Conservation (phyloP, 345 rosid species). For the Aurinia saxatilis region DNA sequence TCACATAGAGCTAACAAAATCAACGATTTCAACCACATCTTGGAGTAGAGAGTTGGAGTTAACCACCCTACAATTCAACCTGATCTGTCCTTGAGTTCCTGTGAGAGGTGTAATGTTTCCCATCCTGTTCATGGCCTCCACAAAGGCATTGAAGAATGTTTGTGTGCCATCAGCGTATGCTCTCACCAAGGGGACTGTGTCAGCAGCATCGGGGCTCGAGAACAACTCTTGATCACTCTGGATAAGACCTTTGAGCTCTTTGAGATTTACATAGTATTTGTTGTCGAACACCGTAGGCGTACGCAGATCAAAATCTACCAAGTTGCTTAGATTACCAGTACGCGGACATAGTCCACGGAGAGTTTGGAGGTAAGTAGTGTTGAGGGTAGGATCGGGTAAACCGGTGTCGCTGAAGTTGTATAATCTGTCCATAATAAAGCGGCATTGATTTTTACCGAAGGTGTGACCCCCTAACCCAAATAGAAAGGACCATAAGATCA, state of each 20-base stretch:
- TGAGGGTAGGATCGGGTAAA: constrained; percentile 36
- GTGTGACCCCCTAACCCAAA: constrained; percentile 41
- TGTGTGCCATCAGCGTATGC: constrained; percentile 25
- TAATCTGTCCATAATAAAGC: constrained; percentile 34
- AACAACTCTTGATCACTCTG: constrained; percentile 44
- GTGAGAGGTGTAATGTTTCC: constrained; percentile 47
- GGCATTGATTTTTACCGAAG: constrained; percentile 46
- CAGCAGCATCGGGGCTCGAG: constrained; percentile 34
- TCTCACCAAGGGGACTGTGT: constrained; percentile 36
- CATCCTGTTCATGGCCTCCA: constrained; percentile 52
- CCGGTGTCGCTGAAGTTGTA: constrained; percentile 38
- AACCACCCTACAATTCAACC: constrained; percentile 40
- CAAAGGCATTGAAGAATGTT: constrained; percentile 39
- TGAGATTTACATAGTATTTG: constrained; percentile 44
- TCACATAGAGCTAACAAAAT: constrained; percentile 8
- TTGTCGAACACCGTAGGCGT: constrained; percentile 49
- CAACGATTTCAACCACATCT: background rate
- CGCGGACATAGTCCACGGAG: constrained; percentile 41
- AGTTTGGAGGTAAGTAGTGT: constrained; percentile 23
- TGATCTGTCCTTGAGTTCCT: constrained; percentile 45
- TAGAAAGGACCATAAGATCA: too few relatives aligned
- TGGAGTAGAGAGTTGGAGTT: constrained; percentile 9
- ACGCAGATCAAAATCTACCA: constrained; percentile 37
- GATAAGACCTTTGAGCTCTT: constrained; percentile 39
- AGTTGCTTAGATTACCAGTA: constrained; percentile 28